Evolutionary conservation across 805 yeast species (phyloP), one percentile per base, ranked within the genome.

Genomic region (Candida michaelii): DNA sequence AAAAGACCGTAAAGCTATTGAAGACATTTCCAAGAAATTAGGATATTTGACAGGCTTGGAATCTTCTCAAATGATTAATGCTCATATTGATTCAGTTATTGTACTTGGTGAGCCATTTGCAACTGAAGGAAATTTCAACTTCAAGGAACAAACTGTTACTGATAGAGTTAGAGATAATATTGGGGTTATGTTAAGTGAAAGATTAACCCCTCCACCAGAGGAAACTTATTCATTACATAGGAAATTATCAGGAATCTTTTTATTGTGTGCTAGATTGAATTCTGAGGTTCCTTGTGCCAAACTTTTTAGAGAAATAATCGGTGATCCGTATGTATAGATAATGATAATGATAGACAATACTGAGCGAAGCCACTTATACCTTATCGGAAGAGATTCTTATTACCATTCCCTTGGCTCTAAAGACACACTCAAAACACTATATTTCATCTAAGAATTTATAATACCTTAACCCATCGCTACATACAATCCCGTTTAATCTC

Each of bases 161-260:
- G 97, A 89, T 51, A 77, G 98, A 49, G 97, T 93, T 16, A 78
- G 96, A 50, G 83, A 79, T 2, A 89, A 90, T 55, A 88, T 93
- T 51, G 82, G 89, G 2, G 67, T 90, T 41, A 93, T 93, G 99
- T 73, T 93, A 47, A 79, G 83, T 47, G 96, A 93, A 63, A 79
- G 99, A 52, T 71, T 93, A 47, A 80, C 96, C 3, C 97, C 99
- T 3, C 99, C 99, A 11, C 99, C 99, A 2, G 98, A 93, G 57
- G 99, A 93, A 63, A 93, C 99, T 0, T 93, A 93, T 61, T 85
- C 96, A n/a, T 71, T 93, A 53, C 99, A 93, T 65, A 76, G 99
- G 55, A 93, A 93, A 59, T 80, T 93, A 57, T 86, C 96, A 58
- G 99, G 99, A 9, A 95, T 93, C 1, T 93, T 86, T 58, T 71